Conservation (phyloP, 305 asterid species). For the Plantago coronopus region DNA sequence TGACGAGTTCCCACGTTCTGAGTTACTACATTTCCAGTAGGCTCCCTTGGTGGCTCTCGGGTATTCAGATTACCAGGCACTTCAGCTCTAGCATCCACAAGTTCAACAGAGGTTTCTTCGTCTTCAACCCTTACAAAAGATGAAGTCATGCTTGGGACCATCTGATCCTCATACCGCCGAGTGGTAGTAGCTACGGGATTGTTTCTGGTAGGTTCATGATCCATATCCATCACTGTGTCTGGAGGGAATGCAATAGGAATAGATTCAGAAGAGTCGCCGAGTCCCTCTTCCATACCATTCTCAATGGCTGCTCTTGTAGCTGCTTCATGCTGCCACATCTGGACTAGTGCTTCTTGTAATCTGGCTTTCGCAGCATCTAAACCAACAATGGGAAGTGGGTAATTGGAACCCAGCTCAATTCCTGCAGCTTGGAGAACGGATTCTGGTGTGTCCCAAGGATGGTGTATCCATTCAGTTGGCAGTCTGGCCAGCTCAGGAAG, state of each 20-base stretch:
- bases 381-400: constrained; percentile 72
- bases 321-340: constrained; percentile 80
- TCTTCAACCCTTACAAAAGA: constrained; percentile 58
- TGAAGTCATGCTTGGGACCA: constrained; percentile 91
- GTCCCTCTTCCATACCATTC: constrained; percentile 88
- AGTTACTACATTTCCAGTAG: constrained; percentile 21
- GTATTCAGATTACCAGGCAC: constrained; percentile 57
- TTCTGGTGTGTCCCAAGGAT: constrained; percentile 90
- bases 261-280: constrained; percentile 76
- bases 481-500: constrained; percentile 87
- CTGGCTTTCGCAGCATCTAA: constrained; percentile 72
- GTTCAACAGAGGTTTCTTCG: constrained; percentile 55
- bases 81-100: constrained; percentile 53
- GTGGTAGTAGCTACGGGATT: constrained; percentile 31
- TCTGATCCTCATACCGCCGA: constrained; percentile 71
- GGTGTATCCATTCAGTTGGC: constrained; percentile 97
- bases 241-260: constrained; percentile 72
- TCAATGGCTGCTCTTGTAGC: constrained; percentile 61
- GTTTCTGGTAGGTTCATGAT: constrained; percentile 52
- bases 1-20: constrained; percentile 1
- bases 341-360: constrained; percentile 67
- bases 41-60: constrained; percentile 41
- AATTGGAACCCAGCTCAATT: constrained; percentile 88
- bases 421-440: constrained; percentile 93
- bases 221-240: constrained; percentile 64